A percentile compares a stretch with the other conserved stretches of the same genome.
phyloP scores from a whole-genome alignment of 208 protist genomes.

The Leishmania mexicana region DNA sequence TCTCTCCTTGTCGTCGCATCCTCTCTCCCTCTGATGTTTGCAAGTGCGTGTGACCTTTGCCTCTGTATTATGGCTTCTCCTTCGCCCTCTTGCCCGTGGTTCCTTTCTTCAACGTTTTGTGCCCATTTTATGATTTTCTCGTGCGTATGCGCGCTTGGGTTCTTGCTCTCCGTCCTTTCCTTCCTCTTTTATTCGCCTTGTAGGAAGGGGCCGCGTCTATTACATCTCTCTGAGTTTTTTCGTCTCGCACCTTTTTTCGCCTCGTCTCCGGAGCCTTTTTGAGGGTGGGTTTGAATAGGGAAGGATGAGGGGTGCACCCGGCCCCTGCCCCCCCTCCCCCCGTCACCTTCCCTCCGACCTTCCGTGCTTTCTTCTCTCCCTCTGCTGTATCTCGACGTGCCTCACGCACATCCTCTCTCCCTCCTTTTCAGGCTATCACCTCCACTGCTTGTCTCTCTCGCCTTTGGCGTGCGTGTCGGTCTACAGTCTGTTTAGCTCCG shows the following conservation, averaged over 20 bases:
- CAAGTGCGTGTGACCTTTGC: neutral
- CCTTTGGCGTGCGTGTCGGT: neutral
- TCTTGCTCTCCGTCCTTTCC: too few species aligned
- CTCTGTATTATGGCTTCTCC: neutral
- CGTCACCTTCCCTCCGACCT: neutral
- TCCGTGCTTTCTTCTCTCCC: neutral
- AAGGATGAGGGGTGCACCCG: neutral
- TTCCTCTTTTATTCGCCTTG: neutral
- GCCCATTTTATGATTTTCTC: neutral
- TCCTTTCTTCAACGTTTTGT: neutral
- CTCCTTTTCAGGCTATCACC: neutral
- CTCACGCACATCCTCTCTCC: neutral
- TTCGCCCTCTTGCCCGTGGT: neutral
- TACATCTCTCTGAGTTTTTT: neutral
- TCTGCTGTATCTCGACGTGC: neutral
- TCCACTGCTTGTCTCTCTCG: neutral
- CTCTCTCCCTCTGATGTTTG: neutral
- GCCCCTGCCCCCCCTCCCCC: too few species aligned
- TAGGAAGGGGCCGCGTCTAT: neutral
- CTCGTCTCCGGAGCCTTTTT: neutral
- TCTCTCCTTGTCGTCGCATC: neutral
- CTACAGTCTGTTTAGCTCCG: too few species aligned
- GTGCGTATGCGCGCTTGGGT: neutral
- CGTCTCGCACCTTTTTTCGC: neutral
- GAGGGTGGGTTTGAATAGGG: neutral